A percentile compares a stretch with the other conserved stretches of the same genome.
Evolutionary conservation across 2,329 filamentous ascomycete species (phyloP).

Genomic region (Phyllachora maydis): DNA sequence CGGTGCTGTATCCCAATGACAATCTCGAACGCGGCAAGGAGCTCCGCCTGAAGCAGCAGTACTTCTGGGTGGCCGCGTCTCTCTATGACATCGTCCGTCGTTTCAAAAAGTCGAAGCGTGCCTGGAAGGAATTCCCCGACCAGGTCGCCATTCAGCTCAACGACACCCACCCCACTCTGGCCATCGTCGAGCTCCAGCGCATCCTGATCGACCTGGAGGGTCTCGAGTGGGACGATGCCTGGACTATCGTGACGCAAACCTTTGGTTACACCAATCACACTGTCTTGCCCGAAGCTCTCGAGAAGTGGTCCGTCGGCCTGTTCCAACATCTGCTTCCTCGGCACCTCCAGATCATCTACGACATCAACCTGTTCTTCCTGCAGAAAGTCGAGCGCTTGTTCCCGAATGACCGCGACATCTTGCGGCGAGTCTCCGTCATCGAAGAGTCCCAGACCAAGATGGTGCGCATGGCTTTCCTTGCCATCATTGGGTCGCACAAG

Average conservation of each 20-base stretch:
- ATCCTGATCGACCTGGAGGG: slow-evolving; percentile 81
- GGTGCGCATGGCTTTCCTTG: slow-evolving; percentile 91
- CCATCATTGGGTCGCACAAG: slow-evolving; percentile 95
- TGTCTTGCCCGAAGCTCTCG: slow-evolving; percentile 83
- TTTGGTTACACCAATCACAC: slow-evolving; percentile 99
- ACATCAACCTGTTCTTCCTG: slow-evolving; percentile 90
- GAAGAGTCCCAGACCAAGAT: slow-evolving; percentile 95
- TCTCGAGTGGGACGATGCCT: slow-evolving; percentile 82
- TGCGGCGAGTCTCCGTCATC: slow-evolving; percentile 82
- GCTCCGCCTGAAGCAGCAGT: slow-evolving; percentile 93
- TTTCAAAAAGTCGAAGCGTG: slow-evolving; percentile 90
- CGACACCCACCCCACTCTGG: slow-evolving; percentile 90
- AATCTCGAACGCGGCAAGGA: slow-evolving; percentile 94
- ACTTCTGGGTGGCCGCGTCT: slow-evolving; percentile 98
- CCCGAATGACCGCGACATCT: slow-evolving; percentile 72
- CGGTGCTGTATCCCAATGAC: slow-evolving; percentile 92
- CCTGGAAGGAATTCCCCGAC: slow-evolving; percentile 82
- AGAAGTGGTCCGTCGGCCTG: slow-evolving; percentile 94
- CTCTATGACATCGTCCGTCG: slow-evolving; percentile 89
- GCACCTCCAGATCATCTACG: slow-evolving; percentile 93
- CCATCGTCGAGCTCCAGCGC: slow-evolving; percentile 86
- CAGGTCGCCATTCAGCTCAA: slow-evolving; percentile 96
- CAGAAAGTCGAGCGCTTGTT: slow-evolving; percentile 80
- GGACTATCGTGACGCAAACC: slow-evolving; percentile 55
- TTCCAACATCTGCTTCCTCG: slow-evolving; percentile 84